These are phyloP conservation scores for Volvox carteri DNA, from an alignment of 163 green algal genomes.

Conservation along the genomic window DNA sequence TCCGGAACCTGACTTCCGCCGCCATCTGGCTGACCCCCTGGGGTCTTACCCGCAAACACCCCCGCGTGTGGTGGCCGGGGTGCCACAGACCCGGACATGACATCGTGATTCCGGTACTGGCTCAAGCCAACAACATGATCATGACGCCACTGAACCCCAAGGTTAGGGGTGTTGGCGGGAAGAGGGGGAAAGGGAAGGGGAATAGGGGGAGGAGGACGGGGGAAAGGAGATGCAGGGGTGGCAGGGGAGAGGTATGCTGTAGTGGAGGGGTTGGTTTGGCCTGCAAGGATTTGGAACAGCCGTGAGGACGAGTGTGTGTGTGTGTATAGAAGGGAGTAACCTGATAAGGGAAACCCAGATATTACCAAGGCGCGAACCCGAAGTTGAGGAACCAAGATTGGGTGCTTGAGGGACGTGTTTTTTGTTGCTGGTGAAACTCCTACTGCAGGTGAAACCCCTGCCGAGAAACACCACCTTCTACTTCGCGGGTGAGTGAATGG, in stretches of 20 bases:
- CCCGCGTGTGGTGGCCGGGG: constrained; percentile 65
- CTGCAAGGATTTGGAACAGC: too few species aligned
- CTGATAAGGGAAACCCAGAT: too few species aligned
- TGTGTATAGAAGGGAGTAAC: too few species aligned
- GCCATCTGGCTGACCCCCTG: constrained; percentile 64
- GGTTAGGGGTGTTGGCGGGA: constrained; percentile 17
- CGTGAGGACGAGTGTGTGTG: too few species aligned
- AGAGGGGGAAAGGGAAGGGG: neutral
- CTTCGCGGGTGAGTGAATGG: constrained; percentile 56
- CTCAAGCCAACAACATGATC: constrained; percentile 59
- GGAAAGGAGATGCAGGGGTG: neutral
- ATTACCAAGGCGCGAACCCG: neutral
- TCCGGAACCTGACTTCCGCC: constrained; percentile 59
- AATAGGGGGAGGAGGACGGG: neutral
- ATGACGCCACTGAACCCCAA: constrained; percentile 63
- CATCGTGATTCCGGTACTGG: constrained; percentile 66
- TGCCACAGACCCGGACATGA: constrained; percentile 66
- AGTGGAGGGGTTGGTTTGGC: too few species aligned
- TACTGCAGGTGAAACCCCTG: constrained; percentile 14
- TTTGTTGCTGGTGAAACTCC: too few species aligned
- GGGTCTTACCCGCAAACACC: constrained; percentile 67
- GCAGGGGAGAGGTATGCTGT: neutral
- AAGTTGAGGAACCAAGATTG: neutral
- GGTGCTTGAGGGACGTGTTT: too few species aligned
- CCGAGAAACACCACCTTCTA: constrained; percentile 62